These are phyloP conservation scores for Perkinsus olseni DNA, from an alignment of 169 alveolate species.

Conservation along the genomic window DNA sequence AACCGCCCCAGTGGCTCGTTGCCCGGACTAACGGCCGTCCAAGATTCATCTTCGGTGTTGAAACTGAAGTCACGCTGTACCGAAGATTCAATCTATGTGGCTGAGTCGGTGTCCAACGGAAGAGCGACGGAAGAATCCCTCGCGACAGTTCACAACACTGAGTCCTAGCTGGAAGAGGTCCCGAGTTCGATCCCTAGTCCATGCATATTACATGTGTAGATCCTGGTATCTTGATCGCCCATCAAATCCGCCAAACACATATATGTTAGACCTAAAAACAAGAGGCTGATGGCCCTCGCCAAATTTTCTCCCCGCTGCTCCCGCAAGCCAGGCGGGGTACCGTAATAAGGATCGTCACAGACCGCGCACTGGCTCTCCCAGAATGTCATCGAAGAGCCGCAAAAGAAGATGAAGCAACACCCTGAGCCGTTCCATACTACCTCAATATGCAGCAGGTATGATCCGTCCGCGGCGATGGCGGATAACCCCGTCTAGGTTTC, in stretches of 20 bases:
- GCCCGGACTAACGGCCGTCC: conserved; percentile 17
- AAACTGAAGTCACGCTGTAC: background rate
- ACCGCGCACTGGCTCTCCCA: conserved; percentile 23
- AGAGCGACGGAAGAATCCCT: no score
- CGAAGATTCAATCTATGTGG: no score
- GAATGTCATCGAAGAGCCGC: background rate
- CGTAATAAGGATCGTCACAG: no score
- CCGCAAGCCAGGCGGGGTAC: no score
- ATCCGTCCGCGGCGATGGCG: no score
- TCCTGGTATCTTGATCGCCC: conserved; percentile 45
- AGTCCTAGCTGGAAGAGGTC: no score
- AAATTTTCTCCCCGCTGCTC: conserved; percentile 12
- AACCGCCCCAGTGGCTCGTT: conserved; percentile 57
- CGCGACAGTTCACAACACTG: no score
- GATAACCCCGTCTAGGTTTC: no score
- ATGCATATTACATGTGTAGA: conserved; percentile 30
- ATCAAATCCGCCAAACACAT: conserved; percentile 53
- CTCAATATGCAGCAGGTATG: no score
- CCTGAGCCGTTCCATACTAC: no score
- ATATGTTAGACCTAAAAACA: conserved; percentile 23
- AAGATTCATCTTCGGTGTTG: background rate
- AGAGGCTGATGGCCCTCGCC: conserved; percentile 36
- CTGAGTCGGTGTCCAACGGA: no score
- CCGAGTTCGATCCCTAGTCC: no score
- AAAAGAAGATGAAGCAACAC: background rate